Percentiles rank a stretch among this genome's conserved stretches.
Conservation (phyloP, 177 flowering plant genomes). For the Tripterygium wilfordii region DNA sequence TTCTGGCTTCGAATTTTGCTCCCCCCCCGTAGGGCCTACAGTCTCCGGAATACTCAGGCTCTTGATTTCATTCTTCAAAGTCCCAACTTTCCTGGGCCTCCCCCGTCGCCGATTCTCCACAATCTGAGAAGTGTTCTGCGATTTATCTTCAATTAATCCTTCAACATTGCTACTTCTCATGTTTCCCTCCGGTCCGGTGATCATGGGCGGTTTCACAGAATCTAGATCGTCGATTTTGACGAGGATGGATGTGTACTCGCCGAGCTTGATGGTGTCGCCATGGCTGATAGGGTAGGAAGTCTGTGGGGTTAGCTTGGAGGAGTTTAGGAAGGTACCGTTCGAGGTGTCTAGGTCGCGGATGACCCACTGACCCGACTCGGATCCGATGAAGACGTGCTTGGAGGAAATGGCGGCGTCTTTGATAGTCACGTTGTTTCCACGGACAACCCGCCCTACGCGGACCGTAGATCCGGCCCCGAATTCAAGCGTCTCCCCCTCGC, state of each 20-base stretch:
- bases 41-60: too few species aligned
- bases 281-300: slow-evolving; percentile 24
- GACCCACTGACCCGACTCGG: slow-evolving; percentile 43
- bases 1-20: too few species aligned
- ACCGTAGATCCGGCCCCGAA: slow-evolving; percentile 33
- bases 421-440: slow-evolving; percentile 63
- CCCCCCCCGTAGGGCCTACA: too few species aligned
- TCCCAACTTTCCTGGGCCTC: background rate
- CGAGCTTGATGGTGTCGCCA: slow-evolving; percentile 54
- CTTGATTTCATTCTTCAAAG: background rate
- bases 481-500: slow-evolving; percentile 46
- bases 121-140: too few species aligned
- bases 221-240: slow-evolving; percentile 17
- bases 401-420: slow-evolving; percentile 70
- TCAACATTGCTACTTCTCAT: too few species aligned
- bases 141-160: too few species aligned
- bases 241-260: slow-evolving; percentile 43
- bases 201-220: slow-evolving; percentile 3
- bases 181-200: background rate
- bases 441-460: slow-evolving; percentile 48
- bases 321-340: slow-evolving; percentile 61
- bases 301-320: slow-evolving; percentile 14
- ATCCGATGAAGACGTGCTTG: slow-evolving; percentile 52
- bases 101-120: too few species aligned
- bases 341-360: slow-evolving; percentile 61